Base-by-base conservation (phyloP, 2,329 filamentous ascomycete species). In the Xylaria sp. region DNA sequence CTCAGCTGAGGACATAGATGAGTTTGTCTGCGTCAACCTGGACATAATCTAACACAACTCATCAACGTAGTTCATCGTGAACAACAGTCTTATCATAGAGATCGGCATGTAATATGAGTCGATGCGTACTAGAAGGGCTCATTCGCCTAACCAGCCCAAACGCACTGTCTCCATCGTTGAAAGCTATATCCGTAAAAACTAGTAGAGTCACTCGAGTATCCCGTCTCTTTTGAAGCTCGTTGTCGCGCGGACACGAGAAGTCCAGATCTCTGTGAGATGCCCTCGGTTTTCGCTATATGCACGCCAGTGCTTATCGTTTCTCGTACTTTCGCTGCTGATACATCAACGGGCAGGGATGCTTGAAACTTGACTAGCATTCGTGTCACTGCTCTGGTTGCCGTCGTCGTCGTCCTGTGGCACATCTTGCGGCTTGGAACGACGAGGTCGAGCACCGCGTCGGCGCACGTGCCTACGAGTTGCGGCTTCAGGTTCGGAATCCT, bases 321-420 rank as follows among this genome's bases (percentile, higher is more conserved):
- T 55, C 35, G 10, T 40, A 8, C 27, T 23, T 57, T 23, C 16
- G n/a, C 8, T 5, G 35, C 13, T 4, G 21, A 53, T 58, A 16
- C 44, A 53, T 73, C 37, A 70, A 29, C 62, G 73, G 21, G 77
- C 77, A 35, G 77, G 77, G 13, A 79, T 79, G 60, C 77, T 78
- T 40, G 73, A 71, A 5, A 73, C 77, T 9, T 75, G 70, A 23
- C 77, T 78, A 10, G 77, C 77, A 65, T 78, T 77, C 8, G 77
- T 79, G 57, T 79, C 74, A 21, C 77, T 78, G 68, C 77, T 78
- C 25, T 71, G 44, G 8, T 73, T 69, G 3, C 72, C 69, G 6
- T 72, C 69, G 6, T 48, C 60, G 5, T 64, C 69, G 18, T 62
- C 66, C 16, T 27, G 32, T 51, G 18, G 21, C 6, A 53, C 10